Percentiles rank a stretch among this genome's conserved stretches.
Conservation (phyloP, 2,329 filamentous ascomycete species). For the Fonsecaea multimorphosa region DNA sequence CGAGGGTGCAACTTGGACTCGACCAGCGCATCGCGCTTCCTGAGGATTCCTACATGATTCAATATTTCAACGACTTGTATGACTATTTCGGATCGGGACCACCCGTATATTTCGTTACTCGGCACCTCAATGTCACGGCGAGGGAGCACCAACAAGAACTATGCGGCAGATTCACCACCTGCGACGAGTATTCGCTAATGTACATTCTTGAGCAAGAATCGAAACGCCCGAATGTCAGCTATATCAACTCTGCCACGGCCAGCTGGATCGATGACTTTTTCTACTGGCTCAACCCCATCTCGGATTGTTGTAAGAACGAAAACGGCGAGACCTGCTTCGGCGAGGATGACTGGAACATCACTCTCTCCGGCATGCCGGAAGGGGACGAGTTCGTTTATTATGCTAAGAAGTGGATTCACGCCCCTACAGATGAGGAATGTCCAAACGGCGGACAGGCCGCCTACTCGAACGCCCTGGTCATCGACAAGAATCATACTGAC, state of each 20-base stretch:
- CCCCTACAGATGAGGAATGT: constrained; percentile 82
- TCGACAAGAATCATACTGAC: constrained; percentile 70
- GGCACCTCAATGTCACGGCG: constrained; percentile 77
- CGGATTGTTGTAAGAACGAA: constrained; percentile 75
- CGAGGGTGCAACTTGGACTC: constrained; percentile 81
- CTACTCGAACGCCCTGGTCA: constrained; percentile 82
- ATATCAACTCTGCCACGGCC: constrained; percentile 83
- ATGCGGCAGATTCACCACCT: constrained; percentile 89
- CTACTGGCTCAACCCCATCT: constrained; percentile 89
- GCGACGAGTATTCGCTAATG: constrained; percentile 79
- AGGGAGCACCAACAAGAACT: constrained; percentile 80
- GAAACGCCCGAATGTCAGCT: constrained; percentile 85
- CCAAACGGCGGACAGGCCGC: constrained; percentile 87
- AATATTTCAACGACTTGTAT: constrained; percentile 96
- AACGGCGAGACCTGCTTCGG: constrained; percentile 77
- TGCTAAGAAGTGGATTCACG: constrained; percentile 77
- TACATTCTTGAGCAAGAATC: constrained; percentile 94
- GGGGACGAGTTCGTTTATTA: constrained; percentile 90
- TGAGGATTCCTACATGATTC: constrained; percentile 90
- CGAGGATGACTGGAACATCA: constrained; percentile 84
- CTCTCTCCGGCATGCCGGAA: constrained; percentile 88
- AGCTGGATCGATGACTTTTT: constrained; percentile 98
- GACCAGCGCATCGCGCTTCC: constrained; percentile 96
- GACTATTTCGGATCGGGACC: constrained; percentile 89
- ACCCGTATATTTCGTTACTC: constrained; percentile 94